These are phyloP conservation scores for Heracleum sosnowskyi DNA, from an alignment of 129 eudicot species.

Conservation along the genomic window DNA sequence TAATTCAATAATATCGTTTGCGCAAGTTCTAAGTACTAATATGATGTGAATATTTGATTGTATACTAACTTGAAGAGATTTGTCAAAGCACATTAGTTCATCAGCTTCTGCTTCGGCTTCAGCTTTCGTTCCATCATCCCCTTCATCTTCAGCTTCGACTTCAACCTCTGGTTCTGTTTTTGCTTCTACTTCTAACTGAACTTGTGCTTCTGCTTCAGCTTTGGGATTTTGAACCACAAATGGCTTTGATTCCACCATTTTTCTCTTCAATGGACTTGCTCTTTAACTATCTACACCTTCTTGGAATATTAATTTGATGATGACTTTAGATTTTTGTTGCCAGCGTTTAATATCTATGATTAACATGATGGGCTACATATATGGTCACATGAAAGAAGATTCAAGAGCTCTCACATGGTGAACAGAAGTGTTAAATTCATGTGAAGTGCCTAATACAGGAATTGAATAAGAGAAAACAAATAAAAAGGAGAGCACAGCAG, in stretches of 20 bases:
- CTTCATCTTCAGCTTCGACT: constrained; percentile 18
- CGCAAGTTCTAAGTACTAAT: neutral
- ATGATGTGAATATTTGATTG: neutral
- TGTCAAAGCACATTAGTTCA: constrained; percentile 30
- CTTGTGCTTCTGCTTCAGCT: neutral
- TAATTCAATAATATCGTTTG: neutral
- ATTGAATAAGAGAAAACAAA: neutral
- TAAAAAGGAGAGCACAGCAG: constrained; percentile 13
- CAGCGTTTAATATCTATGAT: neutral
- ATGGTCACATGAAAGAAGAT: neutral
- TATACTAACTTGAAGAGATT: constrained; percentile 46
- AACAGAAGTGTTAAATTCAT: neutral
- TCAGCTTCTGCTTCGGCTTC: constrained; percentile 25
- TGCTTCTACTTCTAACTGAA: neutral
- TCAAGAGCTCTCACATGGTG: constrained; percentile 1
- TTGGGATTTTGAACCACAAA: constrained; percentile 10
- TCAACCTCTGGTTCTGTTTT: neutral
- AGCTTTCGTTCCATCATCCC: neutral
- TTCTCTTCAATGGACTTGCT: neutral
- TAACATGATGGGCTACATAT: neutral
- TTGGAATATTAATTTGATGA: neutral
- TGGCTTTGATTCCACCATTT: neutral
- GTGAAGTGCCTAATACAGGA: neutral
- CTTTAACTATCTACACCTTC: neutral
- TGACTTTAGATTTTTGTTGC: neutral